These are phyloP conservation scores for Phaffomyces thermotolerans DNA, from an alignment of 805 yeast genomes.

Conservation along the genomic window DNA sequence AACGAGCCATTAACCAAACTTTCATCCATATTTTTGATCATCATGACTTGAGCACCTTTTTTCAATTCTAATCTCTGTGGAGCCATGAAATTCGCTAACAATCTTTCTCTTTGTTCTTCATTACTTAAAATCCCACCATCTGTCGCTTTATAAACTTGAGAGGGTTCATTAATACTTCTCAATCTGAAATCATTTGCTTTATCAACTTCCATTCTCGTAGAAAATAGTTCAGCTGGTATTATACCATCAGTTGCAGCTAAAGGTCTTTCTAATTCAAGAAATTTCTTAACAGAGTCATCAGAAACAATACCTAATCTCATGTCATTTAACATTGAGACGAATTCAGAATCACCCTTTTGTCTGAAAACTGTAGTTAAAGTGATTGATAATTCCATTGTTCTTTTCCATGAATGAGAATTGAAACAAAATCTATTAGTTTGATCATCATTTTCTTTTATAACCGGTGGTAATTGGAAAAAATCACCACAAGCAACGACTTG, in stretches of 20 bases:
- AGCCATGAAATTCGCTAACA: constrained; percentile 55
- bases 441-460: constrained; percentile 29
- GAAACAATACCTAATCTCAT: constrained; percentile 59
- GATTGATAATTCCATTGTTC: constrained; percentile 48
- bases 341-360: constrained; percentile 65
- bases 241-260: constrained; percentile 47
- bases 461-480: constrained; percentile 79
- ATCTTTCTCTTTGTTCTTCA: constrained; percentile 32
- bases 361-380: constrained; percentile 62
- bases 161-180: constrained; percentile 35
- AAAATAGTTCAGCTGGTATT: constrained; percentile 66
- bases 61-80: constrained; percentile 51
- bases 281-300: constrained; percentile 39
- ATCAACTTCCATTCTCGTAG: constrained; percentile 69
- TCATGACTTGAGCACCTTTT: constrained; percentile 76
- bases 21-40: constrained; percentile 67
- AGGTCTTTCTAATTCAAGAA: constrained; percentile 44
- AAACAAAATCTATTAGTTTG: constrained; percentile 47
- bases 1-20: constrained; percentile 71
- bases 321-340: constrained; percentile 69
- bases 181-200: constrained; percentile 51
- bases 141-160: constrained; percentile 37
- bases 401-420: constrained; percentile 56
- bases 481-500: constrained; percentile 76
- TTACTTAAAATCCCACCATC: constrained; percentile 49